Conservation (phyloP, 495 filamentous ascomycete genomes). For the Peziza echinospora region DNA sequence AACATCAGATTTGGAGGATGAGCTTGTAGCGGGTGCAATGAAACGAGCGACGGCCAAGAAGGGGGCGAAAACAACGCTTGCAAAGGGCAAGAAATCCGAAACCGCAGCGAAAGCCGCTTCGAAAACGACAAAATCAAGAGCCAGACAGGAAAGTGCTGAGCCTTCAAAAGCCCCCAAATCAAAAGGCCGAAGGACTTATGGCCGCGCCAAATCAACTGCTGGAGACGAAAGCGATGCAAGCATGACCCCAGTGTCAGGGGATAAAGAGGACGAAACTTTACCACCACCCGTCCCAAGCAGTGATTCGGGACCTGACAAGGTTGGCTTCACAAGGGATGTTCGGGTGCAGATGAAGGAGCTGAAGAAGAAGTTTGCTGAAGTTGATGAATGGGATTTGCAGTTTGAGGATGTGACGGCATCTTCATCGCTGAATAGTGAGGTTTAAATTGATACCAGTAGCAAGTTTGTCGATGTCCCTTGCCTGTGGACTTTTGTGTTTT, state of each 20-base stretch:
- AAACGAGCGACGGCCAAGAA: not conserved
- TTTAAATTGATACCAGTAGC: too few relatives aligned
- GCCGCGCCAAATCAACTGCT: not conserved
- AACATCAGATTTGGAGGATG: not conserved
- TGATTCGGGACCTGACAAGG: not conserved
- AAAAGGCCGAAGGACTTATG: not conserved
- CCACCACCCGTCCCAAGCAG: not conserved
- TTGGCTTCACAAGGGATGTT: not conserved
- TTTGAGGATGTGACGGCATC: not conserved
- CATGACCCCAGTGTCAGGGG: not conserved
- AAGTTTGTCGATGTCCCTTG: too few relatives aligned
- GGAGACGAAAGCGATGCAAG: not conserved
- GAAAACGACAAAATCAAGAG: too few relatives aligned
- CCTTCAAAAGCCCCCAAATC: too few relatives aligned
- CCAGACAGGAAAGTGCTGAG: too few relatives aligned
- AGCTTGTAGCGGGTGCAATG: not conserved
- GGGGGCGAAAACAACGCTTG: not conserved
- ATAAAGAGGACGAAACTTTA: not conserved
- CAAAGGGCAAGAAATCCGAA: not conserved
- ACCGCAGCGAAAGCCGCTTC: not conserved
- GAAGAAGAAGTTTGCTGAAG: not conserved
- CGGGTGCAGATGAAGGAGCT: not conserved
- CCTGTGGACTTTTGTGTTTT: too few relatives aligned
- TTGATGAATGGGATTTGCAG: not conserved
- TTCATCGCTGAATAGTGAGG: not conserved